Base-by-base conservation (phyloP, 164 flowering plant species). In the Piper betle region DNA sequence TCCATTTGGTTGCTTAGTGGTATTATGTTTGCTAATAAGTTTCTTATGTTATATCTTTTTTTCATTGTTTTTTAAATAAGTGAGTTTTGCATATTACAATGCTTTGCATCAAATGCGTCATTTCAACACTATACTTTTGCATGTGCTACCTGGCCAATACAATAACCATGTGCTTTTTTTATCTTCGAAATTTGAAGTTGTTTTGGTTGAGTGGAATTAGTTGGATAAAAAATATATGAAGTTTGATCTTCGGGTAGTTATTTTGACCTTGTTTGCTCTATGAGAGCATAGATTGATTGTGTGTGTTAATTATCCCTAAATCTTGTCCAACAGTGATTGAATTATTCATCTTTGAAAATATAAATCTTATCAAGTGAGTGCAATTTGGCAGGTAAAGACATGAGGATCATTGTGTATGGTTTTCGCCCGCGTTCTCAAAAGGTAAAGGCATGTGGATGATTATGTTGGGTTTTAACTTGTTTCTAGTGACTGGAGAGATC, bases 351-450 rank as follows among this genome's bases (percentile, higher is more conserved):
- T 46, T 46, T 10, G 10, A 6, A 15, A 39, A 38, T 52, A 1
- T 52, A 3, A 37, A 2, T 67, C 37, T 72, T 15, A 6, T 46
- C 2, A 9, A 46, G 15, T 46, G 50, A 15, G 50, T 46, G 15
- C 0, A 46, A 46, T 46, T 73, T 69, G 78, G 71, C 88, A 94
- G 99, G 97, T 20, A 94, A 87, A 77, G 99, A 94, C 78, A 86
- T 94, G 97, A 82, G 99, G 62, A 78, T 91, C 38, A 79, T 91
- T 65, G 87, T 85, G 61, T 88, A 82, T 73, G 91, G 88, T 42
- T 94, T 94, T 73, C 92, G 93, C 50, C 84, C 97, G 57, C 75
- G 73, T 61, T 88, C 97, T 63, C 84, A 84, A 72, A 96, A 88
- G 99, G 99, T 72, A 9, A 54, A 67, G 57, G 10, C 19, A 16